phyloP scores from a whole-genome alignment of 192 early-diverging fungal genomes.

The Chytriomyces sp. region DNA sequence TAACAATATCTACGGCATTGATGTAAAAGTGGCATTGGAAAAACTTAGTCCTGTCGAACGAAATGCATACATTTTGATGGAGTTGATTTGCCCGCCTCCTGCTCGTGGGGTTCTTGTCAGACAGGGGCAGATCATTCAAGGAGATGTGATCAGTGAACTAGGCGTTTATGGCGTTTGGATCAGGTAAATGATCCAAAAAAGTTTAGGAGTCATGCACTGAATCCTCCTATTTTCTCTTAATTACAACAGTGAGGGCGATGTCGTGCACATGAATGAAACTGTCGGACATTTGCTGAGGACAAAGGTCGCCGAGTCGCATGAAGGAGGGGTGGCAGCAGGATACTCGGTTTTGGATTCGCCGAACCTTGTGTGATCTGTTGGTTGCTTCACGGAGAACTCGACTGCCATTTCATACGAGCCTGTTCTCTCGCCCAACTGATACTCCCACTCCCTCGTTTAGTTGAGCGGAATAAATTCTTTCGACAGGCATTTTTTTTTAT shows the following conservation, averaged over 20 bases:
- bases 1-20: conserved; percentile 90
- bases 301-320: conserved; percentile 80
- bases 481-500: too few relatives aligned
- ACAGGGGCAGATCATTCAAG: conserved; percentile 70
- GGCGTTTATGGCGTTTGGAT: conserved; percentile 94
- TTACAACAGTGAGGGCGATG: conserved; percentile 58
- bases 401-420: too few relatives aligned
- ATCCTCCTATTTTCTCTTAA: not conserved
- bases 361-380: not conserved
- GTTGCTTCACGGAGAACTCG: too few relatives aligned
- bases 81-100: conserved; percentile 81
- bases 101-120: conserved; percentile 78
- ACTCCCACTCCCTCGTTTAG: too few relatives aligned
- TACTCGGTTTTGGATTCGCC: conserved; percentile 91
- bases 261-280: conserved; percentile 70
- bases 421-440: too few relatives aligned
- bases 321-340: conserved; percentile 96
- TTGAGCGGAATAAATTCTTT: too few relatives aligned
- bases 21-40: conserved; percentile 69
- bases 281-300: conserved; percentile 94
- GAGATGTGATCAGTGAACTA: conserved; percentile 87
- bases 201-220: not conserved
- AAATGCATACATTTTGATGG: conserved; percentile 94
- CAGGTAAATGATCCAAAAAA: conserved; percentile 55
- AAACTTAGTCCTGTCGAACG: conserved; percentile 67